Evolutionary conservation across 2,329 filamentous ascomycete genomes (phyloP), one percentile per base, ranked within the genome.

Genomic region (Pseudonectria foliicola): DNA sequence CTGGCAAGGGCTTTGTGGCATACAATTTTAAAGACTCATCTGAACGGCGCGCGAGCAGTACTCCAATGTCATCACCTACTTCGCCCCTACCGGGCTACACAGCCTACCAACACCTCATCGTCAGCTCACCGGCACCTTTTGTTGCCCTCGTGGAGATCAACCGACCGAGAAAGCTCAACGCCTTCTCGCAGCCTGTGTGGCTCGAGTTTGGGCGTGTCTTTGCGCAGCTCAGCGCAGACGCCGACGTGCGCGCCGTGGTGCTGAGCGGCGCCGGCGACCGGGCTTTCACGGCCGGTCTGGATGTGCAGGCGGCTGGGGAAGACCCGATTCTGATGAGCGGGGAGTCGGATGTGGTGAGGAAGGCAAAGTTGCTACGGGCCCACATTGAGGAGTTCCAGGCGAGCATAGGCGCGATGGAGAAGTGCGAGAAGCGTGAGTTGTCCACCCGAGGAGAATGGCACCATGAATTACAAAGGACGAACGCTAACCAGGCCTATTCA

Each of bases 61-160:
- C 29, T 31, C 13, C 16, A 13, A 28, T 29, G 12, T 28, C 30
- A 38, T 21, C 33, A 52, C 38, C 46, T n/a, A 35, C 49, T 10
- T 42, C 49, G 7, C 46, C 53, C 10, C 45, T 61, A 12, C 39
- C 52, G 13, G 60, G 55, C 34, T 73, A 75, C 55, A 46, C 61
- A 26, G 45, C 48, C 25, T 81, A 76, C 63, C 66, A 80, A 48
- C 70, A 84, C 68, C 88, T 87, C 72, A 77, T 79, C 46, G 70
- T 93, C 48, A 77, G 74, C n/a, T 79, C 78, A 27, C 85, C 88
- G 0, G 54, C 65, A 25, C 72, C 81, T 53, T 79, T 79, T 65
- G 81, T 95, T 31, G 85, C 81, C n/a, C 86, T 94, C 58, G 83
- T 96, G 39, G 82, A 95, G 63, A 94, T 94, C 64, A 89, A 93